Evolutionary conservation across 129 eudicot species (phyloP).

Genomic region (Flaveria linearis): DNA sequence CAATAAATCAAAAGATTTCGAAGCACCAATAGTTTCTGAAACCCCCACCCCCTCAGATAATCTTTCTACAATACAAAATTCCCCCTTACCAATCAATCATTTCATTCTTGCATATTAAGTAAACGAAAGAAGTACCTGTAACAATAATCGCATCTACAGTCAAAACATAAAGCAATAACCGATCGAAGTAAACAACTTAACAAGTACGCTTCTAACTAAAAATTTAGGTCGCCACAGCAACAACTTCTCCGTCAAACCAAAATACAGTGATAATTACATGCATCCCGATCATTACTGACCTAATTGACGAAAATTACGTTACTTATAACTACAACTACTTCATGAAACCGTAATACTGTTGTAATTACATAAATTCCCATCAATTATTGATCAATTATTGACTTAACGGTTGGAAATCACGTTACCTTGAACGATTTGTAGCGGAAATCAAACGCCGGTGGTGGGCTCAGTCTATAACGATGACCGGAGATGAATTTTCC

Average conservation of each 20-base stretch:
- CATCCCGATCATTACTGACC: slow-evolving; percentile 5
- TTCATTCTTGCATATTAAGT: not conserved
- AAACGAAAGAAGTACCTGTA: slow-evolving; percentile 7
- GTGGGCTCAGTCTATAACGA: slow-evolving; percentile 17
- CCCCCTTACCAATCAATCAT: slow-evolving; percentile 10
- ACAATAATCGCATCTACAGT: slow-evolving; percentile 2
- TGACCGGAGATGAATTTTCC: slow-evolving; percentile 18
- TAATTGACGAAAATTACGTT: slow-evolving; percentile 13
- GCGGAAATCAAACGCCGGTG: slow-evolving; percentile 21
- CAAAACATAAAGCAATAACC: slow-evolving; percentile 19
- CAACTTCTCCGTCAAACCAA: slow-evolving; percentile 10
- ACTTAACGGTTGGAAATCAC: slow-evolving; percentile 5
- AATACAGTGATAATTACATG: slow-evolving; percentile 11
- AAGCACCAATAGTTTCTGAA: slow-evolving; percentile 1
- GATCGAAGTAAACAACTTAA: slow-evolving; percentile 17
- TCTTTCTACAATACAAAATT: not conserved
- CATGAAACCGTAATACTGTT: slow-evolving; percentile 20
- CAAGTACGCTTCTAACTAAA: slow-evolving; percentile 10
- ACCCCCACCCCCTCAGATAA: not conserved
- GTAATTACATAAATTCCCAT: not conserved
- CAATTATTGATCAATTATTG: slow-evolving; percentile 20
- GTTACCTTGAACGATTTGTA: slow-evolving; percentile 26
- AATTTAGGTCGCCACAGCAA: slow-evolving; percentile 20
- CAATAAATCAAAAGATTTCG: slow-evolving; percentile 8
- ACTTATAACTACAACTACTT: slow-evolving; percentile 1